phyloP scores from a whole-genome alignment of 106 monocot species.

The Narthecium ossifragum region DNA sequence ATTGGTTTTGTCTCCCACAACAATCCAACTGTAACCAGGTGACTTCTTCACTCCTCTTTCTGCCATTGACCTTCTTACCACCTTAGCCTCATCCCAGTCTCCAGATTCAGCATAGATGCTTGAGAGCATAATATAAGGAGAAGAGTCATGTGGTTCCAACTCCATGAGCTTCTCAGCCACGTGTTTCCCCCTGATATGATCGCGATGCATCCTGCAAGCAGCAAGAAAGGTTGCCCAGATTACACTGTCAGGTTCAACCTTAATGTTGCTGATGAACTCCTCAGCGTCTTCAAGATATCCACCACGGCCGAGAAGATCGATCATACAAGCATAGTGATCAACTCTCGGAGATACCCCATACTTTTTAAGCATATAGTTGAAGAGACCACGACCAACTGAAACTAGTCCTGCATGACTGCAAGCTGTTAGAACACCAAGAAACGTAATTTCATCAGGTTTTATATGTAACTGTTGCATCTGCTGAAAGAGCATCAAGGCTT shows the following conservation, averaged over 20 bases:
- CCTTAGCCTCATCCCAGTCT: constrained; percentile 46
- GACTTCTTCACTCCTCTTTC: constrained; percentile 48
- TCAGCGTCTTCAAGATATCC: constrained; percentile 60
- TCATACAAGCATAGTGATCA: constrained; percentile 67
- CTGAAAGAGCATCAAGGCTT: constrained; percentile 43
- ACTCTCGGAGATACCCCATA: constrained; percentile 42
- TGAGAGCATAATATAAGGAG: constrained; percentile 56
- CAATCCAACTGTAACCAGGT: constrained; percentile 79
- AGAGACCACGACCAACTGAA: constrained; percentile 32
- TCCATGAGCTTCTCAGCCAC: constrained; percentile 54
- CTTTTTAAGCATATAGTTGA: constrained; percentile 29
- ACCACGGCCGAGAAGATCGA: constrained; percentile 64
- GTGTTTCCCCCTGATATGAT: constrained; percentile 21
- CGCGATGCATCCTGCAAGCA: constrained; percentile 50
- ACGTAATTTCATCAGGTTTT: constrained; percentile 52
- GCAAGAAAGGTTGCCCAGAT: constrained; percentile 65
- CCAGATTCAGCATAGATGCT: constrained; percentile 42
- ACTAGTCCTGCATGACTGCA: constrained; percentile 64
- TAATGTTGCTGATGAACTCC: constrained; percentile 31
- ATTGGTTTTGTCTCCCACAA: constrained; percentile 38
- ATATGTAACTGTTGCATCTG: constrained; percentile 24
- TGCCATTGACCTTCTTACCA: constrained; percentile 38
- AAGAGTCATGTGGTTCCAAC: constrained; percentile 50
- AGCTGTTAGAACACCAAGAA: constrained; percentile 63
- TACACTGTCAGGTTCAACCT: constrained; percentile 48